Evolutionary conservation across 2,329 filamentous ascomycete species (phyloP).

Genomic region (Neurospora sp.): DNA sequence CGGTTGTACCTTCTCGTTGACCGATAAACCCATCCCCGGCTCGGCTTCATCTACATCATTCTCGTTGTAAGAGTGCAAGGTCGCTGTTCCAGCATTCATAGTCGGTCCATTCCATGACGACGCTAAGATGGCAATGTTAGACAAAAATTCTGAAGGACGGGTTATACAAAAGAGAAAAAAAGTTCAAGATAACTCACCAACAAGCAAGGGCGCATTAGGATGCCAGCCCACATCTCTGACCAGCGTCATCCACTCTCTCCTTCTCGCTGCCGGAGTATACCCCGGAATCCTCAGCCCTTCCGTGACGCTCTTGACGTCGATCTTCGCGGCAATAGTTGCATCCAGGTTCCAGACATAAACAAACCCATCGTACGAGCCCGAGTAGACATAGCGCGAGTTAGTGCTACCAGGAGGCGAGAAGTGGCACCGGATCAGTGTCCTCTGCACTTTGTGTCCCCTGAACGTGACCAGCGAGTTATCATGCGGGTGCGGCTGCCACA

Average conservation of each 20-base stretch:
- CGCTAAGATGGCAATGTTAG: constrained; percentile 36
- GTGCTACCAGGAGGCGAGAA: constrained; percentile 83
- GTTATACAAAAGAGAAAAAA: not conserved
- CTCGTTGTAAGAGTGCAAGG: constrained; percentile 70
- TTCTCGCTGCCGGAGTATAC: constrained; percentile 1
- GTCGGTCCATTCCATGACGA: constrained; percentile 76
- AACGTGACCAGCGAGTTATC: constrained; percentile 94
- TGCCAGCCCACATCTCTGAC: constrained; percentile 90
- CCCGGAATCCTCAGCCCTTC: constrained; percentile 32
- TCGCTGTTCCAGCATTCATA: constrained; percentile 61
- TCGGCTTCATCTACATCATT: constrained; percentile 53
- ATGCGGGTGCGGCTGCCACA: constrained; percentile 64
- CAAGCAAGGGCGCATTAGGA: constrained; percentile 71
- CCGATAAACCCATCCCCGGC: constrained; percentile 46
- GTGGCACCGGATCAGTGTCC: constrained; percentile 88
- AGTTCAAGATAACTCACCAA: constrained; percentile 34
- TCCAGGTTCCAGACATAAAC: constrained; percentile 93
- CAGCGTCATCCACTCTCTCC: constrained; percentile 57
- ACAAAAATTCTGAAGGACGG: not conserved
- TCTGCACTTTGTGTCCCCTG: constrained; percentile 78
- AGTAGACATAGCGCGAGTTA: constrained; percentile 87
- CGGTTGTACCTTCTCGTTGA: constrained; percentile 48
- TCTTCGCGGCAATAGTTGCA: constrained; percentile 65
- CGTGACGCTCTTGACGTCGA: constrained; percentile 70
- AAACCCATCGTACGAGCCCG: constrained; percentile 79